phyloP scores from a whole-genome alignment of 345 rosid genomes.

The Linum trigynum region DNA sequence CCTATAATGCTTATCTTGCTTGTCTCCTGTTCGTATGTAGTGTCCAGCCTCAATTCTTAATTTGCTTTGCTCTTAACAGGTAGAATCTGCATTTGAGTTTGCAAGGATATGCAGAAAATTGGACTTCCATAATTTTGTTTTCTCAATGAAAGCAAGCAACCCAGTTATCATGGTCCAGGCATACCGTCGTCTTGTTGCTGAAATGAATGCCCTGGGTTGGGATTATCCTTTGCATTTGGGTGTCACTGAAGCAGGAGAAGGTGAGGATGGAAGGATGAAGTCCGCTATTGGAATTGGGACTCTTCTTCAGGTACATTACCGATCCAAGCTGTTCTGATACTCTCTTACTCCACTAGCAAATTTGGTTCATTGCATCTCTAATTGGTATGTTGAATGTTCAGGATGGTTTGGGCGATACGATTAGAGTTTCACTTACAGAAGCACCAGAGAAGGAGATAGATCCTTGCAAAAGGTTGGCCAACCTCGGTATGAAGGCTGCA shows the following conservation, averaged over 20 bases:
- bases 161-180: constrained; percentile 98
- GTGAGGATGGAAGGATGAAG: constrained; percentile 98
- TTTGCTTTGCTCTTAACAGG: constrained; percentile 40
- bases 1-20: neutral
- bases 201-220: constrained; percentile 96
- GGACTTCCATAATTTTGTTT: constrained; percentile 92
- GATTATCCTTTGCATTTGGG: constrained; percentile 96
- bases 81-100: constrained; percentile 98
- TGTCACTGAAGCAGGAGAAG: constrained; percentile 99
- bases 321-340: too few relatives aligned
- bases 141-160: constrained; percentile 99
- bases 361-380: too few relatives aligned
- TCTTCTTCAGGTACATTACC: constrained; percentile 63
- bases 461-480: constrained; percentile 84
- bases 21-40: constrained; percentile 9
- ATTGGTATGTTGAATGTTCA: constrained; percentile 21
- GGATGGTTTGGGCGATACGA: constrained; percentile 99
- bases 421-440: constrained; percentile 92
- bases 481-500: constrained; percentile 81
- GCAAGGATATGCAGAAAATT: constrained; percentile 86
- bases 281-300: constrained; percentile 98
- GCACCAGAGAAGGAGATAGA: constrained; percentile 96
- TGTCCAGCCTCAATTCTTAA: constrained; percentile 11
- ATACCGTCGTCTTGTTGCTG: constrained; percentile 84
- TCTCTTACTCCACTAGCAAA: too few relatives aligned